Evolutionary conservation across 495 filamentous ascomycete species (phyloP), one percentile per base, ranked within the genome.

Genomic region (Penicillium arizonense): DNA sequence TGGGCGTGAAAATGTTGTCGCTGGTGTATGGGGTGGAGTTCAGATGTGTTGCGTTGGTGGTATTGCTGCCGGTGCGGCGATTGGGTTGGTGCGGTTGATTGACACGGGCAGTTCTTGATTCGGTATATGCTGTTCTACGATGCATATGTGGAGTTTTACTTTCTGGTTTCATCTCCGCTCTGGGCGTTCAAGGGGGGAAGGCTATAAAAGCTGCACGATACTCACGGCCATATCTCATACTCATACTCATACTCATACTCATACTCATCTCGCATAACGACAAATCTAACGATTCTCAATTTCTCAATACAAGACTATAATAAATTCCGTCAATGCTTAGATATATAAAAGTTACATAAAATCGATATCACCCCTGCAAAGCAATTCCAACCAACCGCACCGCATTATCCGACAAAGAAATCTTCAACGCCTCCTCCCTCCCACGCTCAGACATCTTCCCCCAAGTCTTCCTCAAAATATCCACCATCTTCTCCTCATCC

Each of bases 401-500:
- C 53, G 77, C 82, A 55, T 77, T 66, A 46, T 80, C 87, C 50
- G 73, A 79, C 77, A 90, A 77, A 14, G 77, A 55, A 62, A 91
- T 82, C 65, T 74, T 62, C 58, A 90, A 61, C 24, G 89, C 89
- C 67, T 91, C 69, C 53, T 81, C 80, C 51, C 80, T 71, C n/a
- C 88, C 89, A 47, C 61, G 57, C 50, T 77, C 74, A 36, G 74
- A 81, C 88, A 94, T 92, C 79, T 94, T 94, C 41, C 55, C 85
- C 89, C 89, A 94, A 34, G 88, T 91, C 85, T 92, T 91, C 59
- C 74, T 67, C 69, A 94, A 64, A 53, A 94, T 91, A 11, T 62
- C 74, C 11, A 92, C 55, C 39, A 89, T 80, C 77, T 91, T 92
- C 46, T 82, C 86, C 70, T 91, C 63, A 59, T 66, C 88, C 79